Percentiles rank a stretch among this genome's conserved stretches.
Conservation (phyloP, 108 stramenopile species). For the Nannochloropsis gaditana region DNA sequence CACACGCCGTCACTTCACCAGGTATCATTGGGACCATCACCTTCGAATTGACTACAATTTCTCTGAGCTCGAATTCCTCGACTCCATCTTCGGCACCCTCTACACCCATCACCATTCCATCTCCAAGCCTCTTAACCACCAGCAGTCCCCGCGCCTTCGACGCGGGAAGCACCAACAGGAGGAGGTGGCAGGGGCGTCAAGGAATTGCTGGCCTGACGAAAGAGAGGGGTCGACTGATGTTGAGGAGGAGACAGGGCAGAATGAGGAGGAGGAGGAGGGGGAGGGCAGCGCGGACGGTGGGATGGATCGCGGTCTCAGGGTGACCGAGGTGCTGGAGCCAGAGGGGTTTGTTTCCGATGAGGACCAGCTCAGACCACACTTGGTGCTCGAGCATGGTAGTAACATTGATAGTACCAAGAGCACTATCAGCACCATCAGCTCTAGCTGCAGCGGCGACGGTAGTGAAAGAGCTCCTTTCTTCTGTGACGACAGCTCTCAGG, state of each 20-base stretch:
- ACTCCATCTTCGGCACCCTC: background rate
- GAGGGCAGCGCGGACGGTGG: background rate
- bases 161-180: background rate
- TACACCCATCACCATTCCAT: conserved; percentile 14
- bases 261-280: background rate
- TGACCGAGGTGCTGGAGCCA: background rate
- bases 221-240: too few relatives aligned
- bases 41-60: conserved; percentile 8
- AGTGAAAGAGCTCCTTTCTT: background rate
- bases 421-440: background rate
- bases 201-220: too few relatives aligned
- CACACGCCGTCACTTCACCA: background rate
- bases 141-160: background rate
- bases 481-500: background rate
- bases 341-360: background rate
- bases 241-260: background rate
- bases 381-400: background rate
- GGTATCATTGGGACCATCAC: conserved; percentile 14
- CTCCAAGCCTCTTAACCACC: background rate
- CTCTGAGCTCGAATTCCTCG: background rate
- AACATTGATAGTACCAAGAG: background rate
- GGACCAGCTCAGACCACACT: background rate
- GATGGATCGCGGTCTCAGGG: background rate
- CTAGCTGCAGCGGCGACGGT: background rate
- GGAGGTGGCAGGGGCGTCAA: too few relatives aligned